Conservation (phyloP, 2,329 filamentous ascomycete species). For the Paecilomyces dactylethromorphus region DNA sequence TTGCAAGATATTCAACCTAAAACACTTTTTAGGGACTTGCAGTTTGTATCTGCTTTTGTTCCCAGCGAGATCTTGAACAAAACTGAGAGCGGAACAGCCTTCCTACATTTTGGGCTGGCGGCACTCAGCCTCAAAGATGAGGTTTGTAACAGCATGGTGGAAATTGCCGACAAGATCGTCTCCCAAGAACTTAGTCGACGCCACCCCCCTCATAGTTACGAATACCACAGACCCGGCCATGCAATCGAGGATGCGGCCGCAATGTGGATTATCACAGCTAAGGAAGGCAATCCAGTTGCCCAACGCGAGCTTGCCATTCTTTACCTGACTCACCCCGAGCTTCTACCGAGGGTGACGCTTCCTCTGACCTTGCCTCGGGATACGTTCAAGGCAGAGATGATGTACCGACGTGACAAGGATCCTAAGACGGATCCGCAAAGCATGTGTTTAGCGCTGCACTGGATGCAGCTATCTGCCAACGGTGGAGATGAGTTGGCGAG, state of each 20-base stretch:
- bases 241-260: conserved; percentile 66
- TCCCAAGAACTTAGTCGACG: conserved; percentile 44
- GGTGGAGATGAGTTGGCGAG: conserved; percentile 83
- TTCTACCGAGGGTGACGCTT: conserved; percentile 70
- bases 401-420: conserved; percentile 59
- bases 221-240: conserved; percentile 23
- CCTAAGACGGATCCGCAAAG: conserved; percentile 72
- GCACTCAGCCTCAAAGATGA: conserved; percentile 85
- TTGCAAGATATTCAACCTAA: conserved; percentile 68
- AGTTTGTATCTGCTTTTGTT: conserved; percentile 61
- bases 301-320: conserved; percentile 91
- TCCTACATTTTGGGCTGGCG: conserved; percentile 83
- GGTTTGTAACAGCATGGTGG: conserved; percentile 76
- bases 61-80: conserved; percentile 52
- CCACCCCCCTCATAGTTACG: conserved; percentile 21
- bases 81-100: conserved; percentile 63
- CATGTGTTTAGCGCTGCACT: conserved; percentile 93
- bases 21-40: conserved; percentile 73
- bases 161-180: conserved; percentile 64
- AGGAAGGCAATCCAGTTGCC: conserved; percentile 80
- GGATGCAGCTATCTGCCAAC: conserved; percentile 84
- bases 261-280: conserved; percentile 90
- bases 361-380: conserved; percentile 79
- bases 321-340: conserved; percentile 85
- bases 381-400: conserved; percentile 82